Evolutionary conservation across 169 alveolate genomes (phyloP).

Genomic region (Cryptosporidium meleagridis): DNA sequence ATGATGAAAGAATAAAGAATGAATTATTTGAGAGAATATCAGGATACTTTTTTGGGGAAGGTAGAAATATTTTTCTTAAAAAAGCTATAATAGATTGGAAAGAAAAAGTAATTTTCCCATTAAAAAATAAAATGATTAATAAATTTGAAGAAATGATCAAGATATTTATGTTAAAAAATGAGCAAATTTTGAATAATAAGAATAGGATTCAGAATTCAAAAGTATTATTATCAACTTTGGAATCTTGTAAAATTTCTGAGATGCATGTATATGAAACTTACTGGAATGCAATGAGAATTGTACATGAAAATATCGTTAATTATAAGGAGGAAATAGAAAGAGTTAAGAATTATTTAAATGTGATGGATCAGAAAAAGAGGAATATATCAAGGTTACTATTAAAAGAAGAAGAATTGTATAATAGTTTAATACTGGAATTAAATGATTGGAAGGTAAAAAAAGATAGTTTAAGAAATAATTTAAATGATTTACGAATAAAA

Average conservation of each 20-base stretch:
- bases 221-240: slow-evolving; percentile 61
- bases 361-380: slow-evolving; percentile 29
- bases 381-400: slow-evolving; percentile 7
- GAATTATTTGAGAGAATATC: slow-evolving; percentile 39
- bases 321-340: slow-evolving; percentile 58
- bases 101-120: slow-evolving; percentile 43
- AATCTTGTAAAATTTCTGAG: slow-evolving; percentile 67
- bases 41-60: slow-evolving; percentile 30
- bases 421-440: slow-evolving; percentile 29
- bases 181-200: not conserved
- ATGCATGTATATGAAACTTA: slow-evolving; percentile 70
- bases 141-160: slow-evolving; percentile 30
- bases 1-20: slow-evolving; percentile 49
- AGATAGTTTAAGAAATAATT: slow-evolving; percentile 3
- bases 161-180: not conserved
- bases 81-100: slow-evolving; percentile 43
- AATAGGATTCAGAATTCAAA: slow-evolving; percentile 51
- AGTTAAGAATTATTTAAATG: slow-evolving; percentile 20
- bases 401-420: slow-evolving; percentile 53
- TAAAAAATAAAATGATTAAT: not conserved
- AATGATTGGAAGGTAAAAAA: slow-evolving; percentile 49
- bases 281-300: slow-evolving; percentile 69
- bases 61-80: slow-evolving; percentile 4
- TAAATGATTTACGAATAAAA: slow-evolving; percentile 24
- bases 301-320: slow-evolving; percentile 36